Base-by-base conservation (phyloP, 2,329 filamentous ascomycete species). In the Grosmannia clavigera region DNA sequence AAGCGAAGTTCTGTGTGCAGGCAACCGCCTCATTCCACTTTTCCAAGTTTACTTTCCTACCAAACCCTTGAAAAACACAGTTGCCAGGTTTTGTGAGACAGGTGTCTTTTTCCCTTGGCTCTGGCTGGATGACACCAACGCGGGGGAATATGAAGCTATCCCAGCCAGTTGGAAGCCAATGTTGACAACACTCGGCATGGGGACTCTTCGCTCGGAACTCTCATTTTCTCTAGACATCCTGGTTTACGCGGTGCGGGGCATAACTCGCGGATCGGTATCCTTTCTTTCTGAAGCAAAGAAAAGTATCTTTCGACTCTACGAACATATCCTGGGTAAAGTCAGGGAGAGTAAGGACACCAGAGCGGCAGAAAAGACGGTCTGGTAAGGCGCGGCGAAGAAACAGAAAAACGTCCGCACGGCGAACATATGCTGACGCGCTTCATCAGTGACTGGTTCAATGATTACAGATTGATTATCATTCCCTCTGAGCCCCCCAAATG, bases 51-150 rank as follows among this genome's bases (percentile, higher is more conserved):
- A 43, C 40, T 64, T 65, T 31, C 62, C 63, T 2, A 66, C 59
- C 43, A 55, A 53, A 14, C 1, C 3, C 59, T 14, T 52, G 50
- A 29, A 52, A 31, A 29, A 5, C 25, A 27, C 53, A 0, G 62
- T 63, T 12, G 40, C 61, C 7, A 62, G 51, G 14, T 66, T 61
- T 40, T 25, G 65, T 35, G 61, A 61, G 22, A 33, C 50, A 0
- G 51, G 7, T 50, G 61, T 54, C 2, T 61, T 60, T 51, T 66
- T 67, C 35, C 65, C 65, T n/a, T 67, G 63, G 65, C 57, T 66
- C 9, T 54, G 55, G 55, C 1, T 64, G 29, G 61, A 56, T 14
- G 54, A 64, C 7, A 40, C 35, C 9, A 40, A n/a, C 1, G 33
- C 57, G 12, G 31, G 27, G 2, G 22, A 22, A 16, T 35, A 16